Evolutionary conservation across 1,284 basidiomycete genomes (phyloP).

Genomic region (Marasmius sp.): DNA sequence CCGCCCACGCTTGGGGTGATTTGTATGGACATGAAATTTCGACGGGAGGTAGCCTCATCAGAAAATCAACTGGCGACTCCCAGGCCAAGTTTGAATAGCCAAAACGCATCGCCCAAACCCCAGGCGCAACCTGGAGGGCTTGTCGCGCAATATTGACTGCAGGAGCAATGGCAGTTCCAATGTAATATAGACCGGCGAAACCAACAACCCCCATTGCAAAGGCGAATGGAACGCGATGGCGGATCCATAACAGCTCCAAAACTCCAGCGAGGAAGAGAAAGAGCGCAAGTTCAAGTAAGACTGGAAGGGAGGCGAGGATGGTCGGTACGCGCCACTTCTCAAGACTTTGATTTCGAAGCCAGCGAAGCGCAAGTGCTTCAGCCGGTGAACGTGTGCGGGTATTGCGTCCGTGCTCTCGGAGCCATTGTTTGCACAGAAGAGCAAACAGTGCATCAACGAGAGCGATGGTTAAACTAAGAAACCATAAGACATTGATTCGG

Average conservation of each 20-base stretch:
- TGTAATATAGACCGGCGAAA: background rate
- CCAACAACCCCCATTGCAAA: background rate
- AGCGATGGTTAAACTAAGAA: slow-evolving; percentile 8
- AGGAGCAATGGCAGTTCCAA: background rate
- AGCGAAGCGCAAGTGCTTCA: background rate
- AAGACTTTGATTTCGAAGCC: background rate
- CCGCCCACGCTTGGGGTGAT: background rate
- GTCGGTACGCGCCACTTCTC: background rate
- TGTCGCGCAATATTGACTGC: background rate
- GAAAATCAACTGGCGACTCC: no score
- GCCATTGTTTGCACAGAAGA: slow-evolving; percentile 13
- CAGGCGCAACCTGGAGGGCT: background rate
- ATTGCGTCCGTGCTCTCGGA: slow-evolving; percentile 6
- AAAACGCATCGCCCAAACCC: no score
- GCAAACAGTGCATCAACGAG: slow-evolving; percentile 4
- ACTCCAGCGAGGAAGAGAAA: slow-evolving; percentile 6
- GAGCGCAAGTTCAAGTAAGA: slow-evolving; percentile 1
- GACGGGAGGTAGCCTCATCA: background rate
- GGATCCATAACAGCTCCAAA: slow-evolving; percentile 4
- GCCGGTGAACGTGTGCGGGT: background rate
- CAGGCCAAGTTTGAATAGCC: no score
- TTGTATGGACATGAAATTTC: background rate
- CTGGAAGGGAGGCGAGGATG: background rate
- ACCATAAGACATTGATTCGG: slow-evolving; percentile 5
- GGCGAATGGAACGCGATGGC: background rate